Percentiles rank a stretch among this genome's conserved stretches.
Evolutionary conservation across 495 filamentous ascomycete species (phyloP).

Genomic region (Glonium stellatum): DNA sequence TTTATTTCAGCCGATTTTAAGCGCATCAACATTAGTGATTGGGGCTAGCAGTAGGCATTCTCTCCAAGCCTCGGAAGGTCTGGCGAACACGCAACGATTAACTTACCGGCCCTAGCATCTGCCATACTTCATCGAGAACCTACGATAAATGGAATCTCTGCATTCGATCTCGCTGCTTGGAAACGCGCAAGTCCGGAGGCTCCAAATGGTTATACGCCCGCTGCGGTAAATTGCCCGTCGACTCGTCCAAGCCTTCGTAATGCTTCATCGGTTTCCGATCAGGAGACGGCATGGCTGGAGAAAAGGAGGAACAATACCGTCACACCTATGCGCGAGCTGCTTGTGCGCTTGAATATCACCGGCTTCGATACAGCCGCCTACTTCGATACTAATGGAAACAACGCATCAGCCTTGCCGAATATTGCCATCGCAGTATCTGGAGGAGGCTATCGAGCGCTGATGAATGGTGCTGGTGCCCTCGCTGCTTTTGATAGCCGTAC

Average conservation of each 20-base stretch:
- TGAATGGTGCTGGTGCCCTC: constrained; percentile 83
- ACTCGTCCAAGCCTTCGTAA: constrained; percentile 46
- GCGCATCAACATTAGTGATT: background rate
- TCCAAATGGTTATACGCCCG: constrained; percentile 37
- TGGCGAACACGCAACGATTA: background rate
- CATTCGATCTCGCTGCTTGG: constrained; percentile 1
- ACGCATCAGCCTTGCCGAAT: constrained; percentile 54
- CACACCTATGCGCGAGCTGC: constrained; percentile 62
- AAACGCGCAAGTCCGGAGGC: constrained; percentile 32
- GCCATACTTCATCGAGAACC: background rate
- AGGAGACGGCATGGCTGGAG: constrained; percentile 65
- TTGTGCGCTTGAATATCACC: constrained; percentile 63
- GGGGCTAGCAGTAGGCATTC: background rate
- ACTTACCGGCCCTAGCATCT: background rate
- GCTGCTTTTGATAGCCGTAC: constrained; percentile 80
- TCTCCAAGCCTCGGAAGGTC: background rate
- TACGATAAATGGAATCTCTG: background rate
- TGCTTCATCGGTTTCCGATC: constrained; percentile 52
- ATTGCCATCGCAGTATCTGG: constrained; percentile 59
- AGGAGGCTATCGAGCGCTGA: constrained; percentile 76
- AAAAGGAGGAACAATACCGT: constrained; percentile 52
- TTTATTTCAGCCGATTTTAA: too few relatives aligned
- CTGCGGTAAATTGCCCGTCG: constrained; percentile 33
- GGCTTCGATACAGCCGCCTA: constrained; percentile 70
- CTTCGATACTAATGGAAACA: constrained; percentile 51